Conservation (phyloP, 2,329 filamentous ascomycete species). For the Emericellopsis atlantica region DNA sequence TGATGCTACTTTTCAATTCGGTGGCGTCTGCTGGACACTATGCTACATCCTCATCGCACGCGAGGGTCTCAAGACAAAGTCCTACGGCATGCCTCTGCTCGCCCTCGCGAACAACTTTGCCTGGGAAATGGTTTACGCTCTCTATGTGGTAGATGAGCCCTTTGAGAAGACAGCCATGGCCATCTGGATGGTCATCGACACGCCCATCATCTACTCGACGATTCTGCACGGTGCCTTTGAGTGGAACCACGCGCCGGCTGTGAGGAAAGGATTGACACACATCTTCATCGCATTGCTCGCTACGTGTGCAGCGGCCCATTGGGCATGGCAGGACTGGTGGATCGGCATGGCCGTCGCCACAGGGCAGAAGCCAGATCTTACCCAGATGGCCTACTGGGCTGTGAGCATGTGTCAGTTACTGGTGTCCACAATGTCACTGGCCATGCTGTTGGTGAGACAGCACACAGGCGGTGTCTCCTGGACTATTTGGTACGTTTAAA, state of each 20-base stretch:
- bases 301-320: background rate
- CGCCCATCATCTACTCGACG: background rate
- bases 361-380: background rate
- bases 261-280: background rate
- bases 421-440: background rate
- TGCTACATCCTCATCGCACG: background rate
- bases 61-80: background rate
- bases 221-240: background rate
- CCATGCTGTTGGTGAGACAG: background rate
- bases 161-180: background rate
- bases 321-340: background rate
- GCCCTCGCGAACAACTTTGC: background rate
- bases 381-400: background rate
- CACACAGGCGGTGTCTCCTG: background rate
- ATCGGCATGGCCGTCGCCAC: background rate
- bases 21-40: background rate
- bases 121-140: background rate
- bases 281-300: background rate
- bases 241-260: background rate
- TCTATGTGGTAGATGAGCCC: background rate
- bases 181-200: background rate
- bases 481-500: background rate
- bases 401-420: background rate
- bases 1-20: background rate
- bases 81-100: background rate